These are phyloP conservation scores for Picea mariana DNA, from an alignment of 83 land plant species.

Conservation along the genomic window DNA sequence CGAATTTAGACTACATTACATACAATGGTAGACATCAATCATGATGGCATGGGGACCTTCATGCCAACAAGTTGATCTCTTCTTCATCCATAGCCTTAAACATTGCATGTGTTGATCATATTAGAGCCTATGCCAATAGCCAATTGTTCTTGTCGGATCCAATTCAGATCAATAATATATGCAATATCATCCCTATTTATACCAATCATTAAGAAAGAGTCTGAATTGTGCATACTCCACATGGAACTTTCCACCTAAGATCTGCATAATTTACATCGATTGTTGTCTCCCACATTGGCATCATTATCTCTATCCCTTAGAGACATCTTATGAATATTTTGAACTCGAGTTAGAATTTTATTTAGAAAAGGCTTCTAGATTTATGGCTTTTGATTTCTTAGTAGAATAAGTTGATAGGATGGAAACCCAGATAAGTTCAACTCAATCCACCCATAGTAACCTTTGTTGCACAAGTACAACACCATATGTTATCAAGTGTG, in stretches of 20 bases:
- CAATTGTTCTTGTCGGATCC: no score
- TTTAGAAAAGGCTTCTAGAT: conserved; percentile 37
- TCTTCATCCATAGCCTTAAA: no score
- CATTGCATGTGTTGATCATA: no score
- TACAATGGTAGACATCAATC: no score
- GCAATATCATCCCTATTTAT: neutral
- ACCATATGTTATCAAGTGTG: conserved; percentile 93
- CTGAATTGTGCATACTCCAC: neutral
- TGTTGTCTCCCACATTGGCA: neutral
- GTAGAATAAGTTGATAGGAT: conserved; percentile 87
- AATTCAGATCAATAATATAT: no score
- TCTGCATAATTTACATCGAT: neutral
- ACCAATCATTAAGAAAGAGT: neutral
- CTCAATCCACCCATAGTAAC: conserved; percentile 94
- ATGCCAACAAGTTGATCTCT: no score
- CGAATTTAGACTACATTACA: no score
- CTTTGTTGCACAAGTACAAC: conserved; percentile 90
- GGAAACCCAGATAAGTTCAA: conserved; percentile 94
- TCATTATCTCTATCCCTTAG: neutral
- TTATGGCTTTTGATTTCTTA: conserved; percentile 68
- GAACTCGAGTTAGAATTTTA: neutral
- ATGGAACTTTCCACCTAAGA: neutral
- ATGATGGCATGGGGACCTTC: no score
- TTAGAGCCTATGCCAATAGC: no score
- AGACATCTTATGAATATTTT: neutral